A percentile compares a stretch with the other conserved stretches of the same genome.
These are phyloP conservation scores for Grammothele lineata DNA, from an alignment of 768 basidiomycete species.

Conservation along the genomic window DNA sequence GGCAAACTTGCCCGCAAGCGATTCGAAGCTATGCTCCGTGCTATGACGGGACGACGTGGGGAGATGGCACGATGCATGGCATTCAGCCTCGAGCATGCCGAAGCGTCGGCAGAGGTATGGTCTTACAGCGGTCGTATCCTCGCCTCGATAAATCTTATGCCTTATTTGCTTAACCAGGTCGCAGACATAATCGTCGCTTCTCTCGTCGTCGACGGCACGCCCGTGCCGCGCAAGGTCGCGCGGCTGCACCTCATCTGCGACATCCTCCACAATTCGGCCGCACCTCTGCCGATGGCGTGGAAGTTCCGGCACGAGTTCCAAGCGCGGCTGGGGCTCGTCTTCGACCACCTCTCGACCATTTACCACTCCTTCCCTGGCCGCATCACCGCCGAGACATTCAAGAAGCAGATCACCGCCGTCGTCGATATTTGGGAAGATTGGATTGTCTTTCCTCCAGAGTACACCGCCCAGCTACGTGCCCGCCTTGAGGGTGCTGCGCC, in stretches of 20 bases:
- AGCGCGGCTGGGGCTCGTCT: conserved; percentile 83
- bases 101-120: conserved; percentile 88
- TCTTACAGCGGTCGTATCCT: conserved; percentile 3
- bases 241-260: conserved; percentile 95
- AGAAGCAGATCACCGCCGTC: conserved; percentile 83
- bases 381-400: conserved; percentile 95
- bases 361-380: conserved; percentile 95
- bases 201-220: conserved; percentile 83
- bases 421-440: conserved; percentile 98
- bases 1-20: conserved; percentile 77
- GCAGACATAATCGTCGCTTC: conserved; percentile 89
- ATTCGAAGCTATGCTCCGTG: conserved; percentile 89
- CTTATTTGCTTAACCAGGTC: conserved; percentile 45
- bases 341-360: conserved; percentile 91
- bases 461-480: conserved; percentile 65
- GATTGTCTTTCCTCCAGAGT: conserved; percentile 93
- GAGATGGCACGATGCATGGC: conserved; percentile 95
- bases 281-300: conserved; percentile 93
- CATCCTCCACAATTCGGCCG: conserved; percentile 95
- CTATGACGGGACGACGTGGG: conserved; percentile 78
- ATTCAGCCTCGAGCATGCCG: conserved; percentile 95
- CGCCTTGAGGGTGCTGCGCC: conserved; percentile 63
- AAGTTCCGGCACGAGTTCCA: conserved; percentile 96
- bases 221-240: conserved; percentile 96
- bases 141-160: background rate